Conservation (phyloP, 2,329 filamentous ascomycete species). For the Sporothrix euskadiensis region DNA sequence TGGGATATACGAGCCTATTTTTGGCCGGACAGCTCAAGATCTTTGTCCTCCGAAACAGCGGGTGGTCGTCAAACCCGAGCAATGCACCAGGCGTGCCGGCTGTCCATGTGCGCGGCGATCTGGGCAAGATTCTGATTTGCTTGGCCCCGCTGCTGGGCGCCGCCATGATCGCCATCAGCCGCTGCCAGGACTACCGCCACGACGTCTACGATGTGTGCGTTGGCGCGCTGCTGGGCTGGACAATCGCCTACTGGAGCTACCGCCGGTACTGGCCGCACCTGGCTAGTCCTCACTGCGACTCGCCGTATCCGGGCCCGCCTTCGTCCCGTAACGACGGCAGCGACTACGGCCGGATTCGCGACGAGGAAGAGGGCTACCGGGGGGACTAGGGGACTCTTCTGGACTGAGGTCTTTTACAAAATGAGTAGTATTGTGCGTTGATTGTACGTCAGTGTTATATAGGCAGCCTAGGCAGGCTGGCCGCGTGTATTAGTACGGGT, state of each 20-base stretch:
- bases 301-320: slow-evolving; percentile 55
- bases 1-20: slow-evolving; percentile 73
- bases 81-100: background rate
- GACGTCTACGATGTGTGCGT: slow-evolving; percentile 69
- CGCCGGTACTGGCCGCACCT: slow-evolving; percentile 63
- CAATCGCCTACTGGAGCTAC: slow-evolving; percentile 66
- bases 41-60: slow-evolving; percentile 43
- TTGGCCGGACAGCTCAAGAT: slow-evolving; percentile 66
- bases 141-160: slow-evolving; percentile 62
- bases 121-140: slow-evolving; percentile 59
- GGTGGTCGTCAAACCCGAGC: background rate
- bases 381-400: slow-evolving; percentile 38
- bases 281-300: slow-evolving; percentile 53
- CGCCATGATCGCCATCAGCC: slow-evolving; percentile 66
- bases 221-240: slow-evolving; percentile 61
- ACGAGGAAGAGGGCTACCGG: slow-evolving; percentile 53
- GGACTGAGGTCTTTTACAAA: background rate
- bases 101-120: slow-evolving; percentile 43
- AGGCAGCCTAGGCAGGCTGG: slow-evolving; percentile 14
- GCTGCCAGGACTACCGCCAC: slow-evolving; percentile 70
- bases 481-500: background rate
- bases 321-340: slow-evolving; percentile 32
- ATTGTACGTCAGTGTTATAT: background rate
- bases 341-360: slow-evolving; percentile 48
- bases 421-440: background rate